phyloP scores from a whole-genome alignment of 2,329 filamentous ascomycete species.

The Aspergillus pseudotamarii region DNA sequence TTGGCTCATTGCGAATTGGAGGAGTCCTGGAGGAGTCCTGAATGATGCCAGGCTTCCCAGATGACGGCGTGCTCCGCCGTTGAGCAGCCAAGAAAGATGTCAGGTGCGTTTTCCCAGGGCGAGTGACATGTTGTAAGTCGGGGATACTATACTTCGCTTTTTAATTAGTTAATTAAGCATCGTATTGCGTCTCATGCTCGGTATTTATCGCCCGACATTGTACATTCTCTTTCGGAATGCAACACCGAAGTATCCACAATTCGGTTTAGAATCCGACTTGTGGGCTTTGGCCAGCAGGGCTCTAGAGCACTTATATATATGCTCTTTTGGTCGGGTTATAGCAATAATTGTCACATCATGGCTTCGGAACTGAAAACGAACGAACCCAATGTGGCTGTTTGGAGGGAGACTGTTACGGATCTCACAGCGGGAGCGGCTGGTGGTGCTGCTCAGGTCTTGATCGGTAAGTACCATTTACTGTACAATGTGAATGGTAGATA shows the following conservation, averaged over 20 bases:
- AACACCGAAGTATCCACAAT: not conserved
- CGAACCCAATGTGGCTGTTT: not conserved
- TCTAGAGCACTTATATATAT: not conserved
- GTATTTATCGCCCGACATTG: not conserved
- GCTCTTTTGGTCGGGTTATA: not conserved
- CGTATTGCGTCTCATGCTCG: not conserved
- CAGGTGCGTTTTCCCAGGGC: not conserved
- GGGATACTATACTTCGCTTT: too few species aligned
- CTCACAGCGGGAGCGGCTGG: conserved; percentile 68
- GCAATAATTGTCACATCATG: not conserved
- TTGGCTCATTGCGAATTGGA: not conserved
- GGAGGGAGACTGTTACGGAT: not conserved
- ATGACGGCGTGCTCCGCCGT: not conserved
- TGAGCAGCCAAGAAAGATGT: not conserved
- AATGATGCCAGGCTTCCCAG: not conserved
- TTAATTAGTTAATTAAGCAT: too few species aligned
- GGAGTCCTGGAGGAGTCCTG: not conserved
- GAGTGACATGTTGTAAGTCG: not conserved
- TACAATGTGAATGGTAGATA: conserved; percentile 3
- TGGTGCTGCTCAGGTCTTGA: conserved; percentile 84
- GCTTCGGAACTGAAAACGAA: not conserved
- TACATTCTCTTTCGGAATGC: not conserved
- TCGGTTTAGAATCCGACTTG: not conserved
- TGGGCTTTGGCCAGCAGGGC: not conserved
- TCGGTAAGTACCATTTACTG: conserved; percentile 62